Base-by-base conservation (phyloP, 805 yeast genomes). In the Saturnispora sekii region DNA sequence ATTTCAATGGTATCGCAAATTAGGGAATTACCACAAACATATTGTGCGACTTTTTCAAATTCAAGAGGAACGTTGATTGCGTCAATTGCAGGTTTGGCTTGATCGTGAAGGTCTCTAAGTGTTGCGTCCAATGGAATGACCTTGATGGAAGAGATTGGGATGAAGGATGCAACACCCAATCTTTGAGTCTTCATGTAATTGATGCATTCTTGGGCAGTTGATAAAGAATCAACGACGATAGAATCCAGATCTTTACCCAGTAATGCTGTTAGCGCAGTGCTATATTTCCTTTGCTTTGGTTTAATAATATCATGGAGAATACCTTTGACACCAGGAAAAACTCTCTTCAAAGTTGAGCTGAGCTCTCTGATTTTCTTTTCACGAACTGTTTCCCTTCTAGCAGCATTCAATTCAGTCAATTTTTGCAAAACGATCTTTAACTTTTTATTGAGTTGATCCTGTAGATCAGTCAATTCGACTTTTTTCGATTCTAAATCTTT, bases 311-410 rank as follows among this genome's bases (percentile, higher is more conserved):
- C 96, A 51, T 77, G 73, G 4, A 90, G 77, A 10, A 87, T 61
- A 3, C 97, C 97, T 52, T 73, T 73, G 3, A 93, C 94, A 4
- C 95, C 88, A 1, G 95, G 93, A 50, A 83, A 74, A n/a, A 81
- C 62, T 55, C 86, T 77, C 53, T 77, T 81, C 44, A 93, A 64
- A 44, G 77, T 71, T 0, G 79, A 63, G 2, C 85, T 80, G 49
- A 83, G 84, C 52, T 88, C 96, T 45, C 90, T 69, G 35, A 84
- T 63, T 49, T 71, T 76, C 41, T 73, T 71, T 50, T 88, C 95
- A 49, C 77, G 75, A 35, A 74, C 74, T 0, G 88, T 70, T 53
- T 85, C 96, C 52, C 90, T 75, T 59, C 80, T 83, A 47, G 72
- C 77, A 1, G 95, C 88, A 41, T 77, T 78, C 32, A 85, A 63